Percentiles rank a stretch among this genome's conserved stretches.
Evolutionary conservation across 345 rosid species (phyloP).

Genomic region (Hirschfeldia incana): DNA sequence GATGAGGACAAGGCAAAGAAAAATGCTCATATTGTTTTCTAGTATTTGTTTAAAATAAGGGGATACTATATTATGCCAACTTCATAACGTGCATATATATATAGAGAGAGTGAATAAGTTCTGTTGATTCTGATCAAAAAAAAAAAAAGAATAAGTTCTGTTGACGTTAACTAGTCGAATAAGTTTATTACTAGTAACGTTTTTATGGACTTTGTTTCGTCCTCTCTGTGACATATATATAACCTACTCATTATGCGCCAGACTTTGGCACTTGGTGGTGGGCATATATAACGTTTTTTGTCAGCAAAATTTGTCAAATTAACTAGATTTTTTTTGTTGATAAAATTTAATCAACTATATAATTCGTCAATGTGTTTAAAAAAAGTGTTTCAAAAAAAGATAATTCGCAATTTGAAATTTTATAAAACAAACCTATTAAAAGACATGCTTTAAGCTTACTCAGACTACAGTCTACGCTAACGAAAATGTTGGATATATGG

Average conservation of each 20-base stretch:
- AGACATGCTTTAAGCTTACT: conserved; percentile 26
- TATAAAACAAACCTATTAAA: neutral
- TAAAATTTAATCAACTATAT: too few relatives aligned
- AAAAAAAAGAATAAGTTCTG: neutral
- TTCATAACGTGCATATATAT: neutral
- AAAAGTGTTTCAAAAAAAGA: too few relatives aligned
- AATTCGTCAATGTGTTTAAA: too few relatives aligned
- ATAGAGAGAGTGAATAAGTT: neutral
- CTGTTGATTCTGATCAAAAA: neutral
- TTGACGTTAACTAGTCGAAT: conserved; percentile 8
- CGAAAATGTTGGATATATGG: conserved; percentile 1
- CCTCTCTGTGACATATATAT: neutral
- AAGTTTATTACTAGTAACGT: neutral
- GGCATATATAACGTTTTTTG: neutral
- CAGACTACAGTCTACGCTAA: conserved; percentile 34
- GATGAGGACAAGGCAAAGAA: conserved; percentile 31
- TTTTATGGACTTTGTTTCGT: neutral
- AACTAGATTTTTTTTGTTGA: neutral
- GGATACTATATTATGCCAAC: neutral
- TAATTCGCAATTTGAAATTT: neutral
- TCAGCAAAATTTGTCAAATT: neutral
- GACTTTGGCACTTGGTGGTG: conserved; percentile 6
- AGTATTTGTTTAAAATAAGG: neutral
- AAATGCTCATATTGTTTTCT: conserved; percentile 18
- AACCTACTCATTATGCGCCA: conserved; percentile 18